phyloP scores from a whole-genome alignment of 1,139 yeast species.

The Saccharomyces hybrid region DNA sequence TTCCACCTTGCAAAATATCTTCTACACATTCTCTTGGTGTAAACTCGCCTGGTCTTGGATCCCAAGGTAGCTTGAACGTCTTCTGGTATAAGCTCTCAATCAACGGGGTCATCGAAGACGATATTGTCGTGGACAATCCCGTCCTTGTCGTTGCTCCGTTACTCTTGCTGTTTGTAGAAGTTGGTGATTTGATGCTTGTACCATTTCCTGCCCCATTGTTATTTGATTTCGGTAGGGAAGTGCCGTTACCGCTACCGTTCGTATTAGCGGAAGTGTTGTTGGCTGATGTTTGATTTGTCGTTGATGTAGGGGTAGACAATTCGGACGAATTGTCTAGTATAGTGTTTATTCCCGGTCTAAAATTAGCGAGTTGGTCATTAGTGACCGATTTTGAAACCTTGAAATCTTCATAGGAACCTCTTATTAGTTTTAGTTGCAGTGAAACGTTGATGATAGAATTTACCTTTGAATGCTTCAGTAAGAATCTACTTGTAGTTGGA shows the following conservation, averaged over 20 bases:
- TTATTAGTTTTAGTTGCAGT: conserved; percentile 40
- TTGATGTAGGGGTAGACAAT: not conserved
- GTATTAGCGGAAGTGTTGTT: conserved; percentile 4
- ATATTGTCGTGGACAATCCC: conserved; percentile 11
- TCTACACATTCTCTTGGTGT: conserved; percentile 67
- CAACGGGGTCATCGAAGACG: conserved; percentile 37
- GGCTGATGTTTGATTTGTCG: conserved; percentile 13
- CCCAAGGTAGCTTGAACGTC: conserved; percentile 71
- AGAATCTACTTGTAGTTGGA: conserved; percentile 47
- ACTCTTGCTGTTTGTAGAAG: not conserved
- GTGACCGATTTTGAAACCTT: conserved; percentile 12
- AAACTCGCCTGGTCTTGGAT: conserved; percentile 63
- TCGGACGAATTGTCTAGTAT: conserved; percentile 16
- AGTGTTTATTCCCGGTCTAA: conserved; percentile 20
- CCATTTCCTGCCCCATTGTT: not conserved
- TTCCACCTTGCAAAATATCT: conserved; percentile 68
- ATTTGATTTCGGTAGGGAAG: not conserved
- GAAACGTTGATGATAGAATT: conserved; percentile 61
- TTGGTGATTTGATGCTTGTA: conserved; percentile 1
- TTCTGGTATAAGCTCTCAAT: conserved; percentile 49
- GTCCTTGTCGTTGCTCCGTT: conserved; percentile 6
- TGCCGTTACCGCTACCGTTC: conserved; percentile 5
- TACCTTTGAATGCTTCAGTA: conserved; percentile 70
- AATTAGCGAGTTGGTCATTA: conserved; percentile 20
- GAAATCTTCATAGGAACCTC: conserved; percentile 36